A percentile compares a stretch with the other conserved stretches of the same genome.
Evolutionary conservation across 768 basidiomycete species (phyloP).

Genomic region (Dentipellis sp.): DNA sequence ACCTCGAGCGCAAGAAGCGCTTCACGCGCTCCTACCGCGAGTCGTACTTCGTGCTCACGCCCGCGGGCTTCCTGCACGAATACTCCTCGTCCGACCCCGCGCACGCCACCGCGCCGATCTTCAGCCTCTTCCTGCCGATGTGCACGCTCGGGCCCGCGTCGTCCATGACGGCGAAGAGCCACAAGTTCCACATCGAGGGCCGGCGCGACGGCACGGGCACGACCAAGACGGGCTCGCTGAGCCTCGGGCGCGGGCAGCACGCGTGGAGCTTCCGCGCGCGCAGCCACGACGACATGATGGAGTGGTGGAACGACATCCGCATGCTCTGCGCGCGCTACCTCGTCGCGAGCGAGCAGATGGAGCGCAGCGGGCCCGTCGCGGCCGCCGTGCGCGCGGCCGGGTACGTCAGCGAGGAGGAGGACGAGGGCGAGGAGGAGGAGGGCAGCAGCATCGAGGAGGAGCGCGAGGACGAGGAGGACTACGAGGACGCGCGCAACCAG

Average conservation of each 20-base stretch:
- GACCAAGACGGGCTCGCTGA: slow-evolving; percentile 46
- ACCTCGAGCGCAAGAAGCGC: slow-evolving; percentile 91
- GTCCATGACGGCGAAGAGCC: slow-evolving; percentile 49
- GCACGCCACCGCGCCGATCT: slow-evolving; percentile 50
- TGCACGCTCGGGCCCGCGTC: slow-evolving; percentile 95
- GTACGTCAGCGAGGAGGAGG: slow-evolving; percentile 76
- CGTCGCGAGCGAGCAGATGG: slow-evolving; percentile 89
- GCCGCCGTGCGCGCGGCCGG: slow-evolving; percentile 87
- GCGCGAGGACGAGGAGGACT: slow-evolving; percentile 37
- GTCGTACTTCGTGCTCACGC: slow-evolving; percentile 85
- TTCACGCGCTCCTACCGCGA: slow-evolving; percentile 85
- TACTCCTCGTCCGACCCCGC: slow-evolving; percentile 72
- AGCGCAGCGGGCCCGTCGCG: slow-evolving; percentile 85
- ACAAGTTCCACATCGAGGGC: slow-evolving; percentile 98
- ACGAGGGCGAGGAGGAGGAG: slow-evolving; percentile 52
- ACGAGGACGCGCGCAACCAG: slow-evolving; percentile 34
- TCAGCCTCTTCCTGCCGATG: slow-evolving; percentile 85
- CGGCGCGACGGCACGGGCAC: slow-evolving; percentile 73
- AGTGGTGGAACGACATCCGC: slow-evolving; percentile 98
- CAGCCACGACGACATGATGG: slow-evolving; percentile 96
- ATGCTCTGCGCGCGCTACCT: slow-evolving; percentile 93
- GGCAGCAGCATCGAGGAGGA: slow-evolving; percentile 50
- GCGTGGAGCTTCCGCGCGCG: slow-evolving; percentile 89
- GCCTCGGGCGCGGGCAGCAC: slow-evolving; percentile 33
- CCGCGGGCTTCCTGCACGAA: slow-evolving; percentile 95